phyloP scores from a whole-genome alignment of 805 yeast species.

The Metschnikowia bowlesiae region DNA sequence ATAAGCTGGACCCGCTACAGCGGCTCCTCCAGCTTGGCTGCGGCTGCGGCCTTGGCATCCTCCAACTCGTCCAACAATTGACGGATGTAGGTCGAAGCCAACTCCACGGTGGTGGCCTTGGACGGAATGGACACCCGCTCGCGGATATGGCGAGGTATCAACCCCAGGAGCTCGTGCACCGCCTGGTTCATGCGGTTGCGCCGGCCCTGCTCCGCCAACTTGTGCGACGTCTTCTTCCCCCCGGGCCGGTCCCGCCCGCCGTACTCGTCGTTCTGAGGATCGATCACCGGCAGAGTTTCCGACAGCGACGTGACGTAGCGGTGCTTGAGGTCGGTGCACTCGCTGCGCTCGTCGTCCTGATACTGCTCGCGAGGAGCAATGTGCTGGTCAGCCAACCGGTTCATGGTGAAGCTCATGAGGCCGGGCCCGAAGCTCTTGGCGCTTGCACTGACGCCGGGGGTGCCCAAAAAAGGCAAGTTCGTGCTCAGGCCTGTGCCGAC shows the following conservation, averaged over 20 bases:
- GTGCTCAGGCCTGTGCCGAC: too few relatives aligned
- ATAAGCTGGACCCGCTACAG: not conserved
- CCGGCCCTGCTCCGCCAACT: constrained; percentile 94
- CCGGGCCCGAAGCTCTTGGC: constrained; percentile 21
- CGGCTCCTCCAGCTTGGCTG: not conserved
- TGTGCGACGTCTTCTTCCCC: constrained; percentile 66
- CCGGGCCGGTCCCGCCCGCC: constrained; percentile 33
- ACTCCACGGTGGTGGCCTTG: constrained; percentile 92
- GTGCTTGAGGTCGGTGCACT: not conserved
- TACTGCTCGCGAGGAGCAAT: constrained; percentile 1
- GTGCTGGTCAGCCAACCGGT: constrained; percentile 37
- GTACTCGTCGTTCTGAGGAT: constrained; percentile 5
- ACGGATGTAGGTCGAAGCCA: constrained; percentile 68
- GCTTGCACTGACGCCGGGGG: not conserved
- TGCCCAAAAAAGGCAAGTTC: too few relatives aligned
- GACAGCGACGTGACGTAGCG: constrained; percentile 13
- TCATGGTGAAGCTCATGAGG: constrained; percentile 47
- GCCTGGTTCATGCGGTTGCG: constrained; percentile 90
- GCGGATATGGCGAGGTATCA: constrained; percentile 61
- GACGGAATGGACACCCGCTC: constrained; percentile 66
- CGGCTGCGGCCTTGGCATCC: constrained; percentile 4
- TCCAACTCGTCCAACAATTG: constrained; percentile 30
- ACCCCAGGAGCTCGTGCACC: constrained; percentile 62
- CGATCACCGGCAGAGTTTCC: constrained; percentile 18
- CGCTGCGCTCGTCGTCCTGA: not conserved